phyloP scores from a whole-genome alignment of 2,329 filamentous ascomycete species.

The Delphinella strobiligena region DNA sequence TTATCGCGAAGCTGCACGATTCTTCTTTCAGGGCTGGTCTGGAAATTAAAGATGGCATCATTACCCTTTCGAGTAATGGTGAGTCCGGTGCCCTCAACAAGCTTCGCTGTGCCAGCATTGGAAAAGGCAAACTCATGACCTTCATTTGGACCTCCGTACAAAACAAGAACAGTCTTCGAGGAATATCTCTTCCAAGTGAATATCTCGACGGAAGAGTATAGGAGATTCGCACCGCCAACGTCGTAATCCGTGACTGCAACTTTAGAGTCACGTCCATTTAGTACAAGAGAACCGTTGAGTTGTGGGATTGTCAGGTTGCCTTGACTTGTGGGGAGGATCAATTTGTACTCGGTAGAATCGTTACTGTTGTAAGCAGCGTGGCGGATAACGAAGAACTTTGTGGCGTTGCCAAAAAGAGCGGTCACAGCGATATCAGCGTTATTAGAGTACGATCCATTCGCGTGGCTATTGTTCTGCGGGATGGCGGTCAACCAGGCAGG shows the following conservation, averaged over 20 bases:
- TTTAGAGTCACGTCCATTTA: constrained; percentile 52
- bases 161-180: constrained; percentile 32
- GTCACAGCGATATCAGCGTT: constrained; percentile 47
- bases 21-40: constrained; percentile 40
- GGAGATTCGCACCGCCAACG: constrained; percentile 38
- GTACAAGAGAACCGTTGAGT: constrained; percentile 41
- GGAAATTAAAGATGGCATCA: constrained; percentile 41
- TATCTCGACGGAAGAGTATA: constrained; percentile 46
- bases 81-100: constrained; percentile 29
- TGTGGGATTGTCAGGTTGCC: constrained; percentile 48
- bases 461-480: constrained; percentile 35
- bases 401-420: constrained; percentile 41
- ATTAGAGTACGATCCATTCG: constrained; percentile 40
- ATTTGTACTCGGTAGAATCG: constrained; percentile 46
- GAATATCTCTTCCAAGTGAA: constrained; percentile 47
- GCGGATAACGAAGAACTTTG: constrained; percentile 51
- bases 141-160: constrained; percentile 53
- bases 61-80: constrained; percentile 26
- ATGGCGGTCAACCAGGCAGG: constrained; percentile 54
- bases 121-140: constrained; percentile 48
- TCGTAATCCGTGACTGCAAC: constrained; percentile 49
- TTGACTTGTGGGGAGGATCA: constrained; percentile 49
- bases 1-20: constrained; percentile 38
- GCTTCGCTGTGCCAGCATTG: constrained; percentile 21
- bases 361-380: constrained; percentile 54